phyloP scores from a whole-genome alignment of 2,329 filamentous ascomycete species.

The Fusarium oxysporum region DNA sequence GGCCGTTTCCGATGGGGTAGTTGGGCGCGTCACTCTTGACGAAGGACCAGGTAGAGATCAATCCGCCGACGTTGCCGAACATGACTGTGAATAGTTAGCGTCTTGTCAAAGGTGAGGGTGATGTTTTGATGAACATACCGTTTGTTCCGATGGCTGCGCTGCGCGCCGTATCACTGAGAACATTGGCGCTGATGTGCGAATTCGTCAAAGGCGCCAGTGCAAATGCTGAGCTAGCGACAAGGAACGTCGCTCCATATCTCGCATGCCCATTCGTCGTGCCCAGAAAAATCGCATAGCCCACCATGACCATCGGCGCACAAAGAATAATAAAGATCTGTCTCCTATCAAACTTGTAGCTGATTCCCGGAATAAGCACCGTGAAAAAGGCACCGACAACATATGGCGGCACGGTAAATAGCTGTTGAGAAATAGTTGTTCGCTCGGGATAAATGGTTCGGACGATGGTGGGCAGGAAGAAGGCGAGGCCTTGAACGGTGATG shows the following conservation, averaged over 20 bases:
- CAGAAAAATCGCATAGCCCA: constrained; percentile 78
- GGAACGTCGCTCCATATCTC: constrained; percentile 77
- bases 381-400: constrained; percentile 77
- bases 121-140: neutral
- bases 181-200: constrained; percentile 69
- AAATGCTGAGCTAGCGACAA: constrained; percentile 62
- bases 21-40: constrained; percentile 71
- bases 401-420: constrained; percentile 77
- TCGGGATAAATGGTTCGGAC: constrained; percentile 75
- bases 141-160: constrained; percentile 74
- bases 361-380: constrained; percentile 69
- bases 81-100: constrained; percentile 59
- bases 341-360: constrained; percentile 70
- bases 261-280: constrained; percentile 63
- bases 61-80: constrained; percentile 76
- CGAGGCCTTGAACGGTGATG: constrained; percentile 78
- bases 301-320: constrained; percentile 72
- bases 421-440: constrained; percentile 67
- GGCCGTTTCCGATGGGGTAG: constrained; percentile 75
- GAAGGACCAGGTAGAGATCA: constrained; percentile 74
- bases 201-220: constrained; percentile 42
- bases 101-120: fast-evolving
- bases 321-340: constrained; percentile 71
- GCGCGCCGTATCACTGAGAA: constrained; percentile 76
- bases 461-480: constrained; percentile 79